A percentile compares a stretch with the other conserved stretches of the same genome.
phyloP scores from a whole-genome alignment of 306 rosid genomes.

The Astragalus glycyphyllos region DNA sequence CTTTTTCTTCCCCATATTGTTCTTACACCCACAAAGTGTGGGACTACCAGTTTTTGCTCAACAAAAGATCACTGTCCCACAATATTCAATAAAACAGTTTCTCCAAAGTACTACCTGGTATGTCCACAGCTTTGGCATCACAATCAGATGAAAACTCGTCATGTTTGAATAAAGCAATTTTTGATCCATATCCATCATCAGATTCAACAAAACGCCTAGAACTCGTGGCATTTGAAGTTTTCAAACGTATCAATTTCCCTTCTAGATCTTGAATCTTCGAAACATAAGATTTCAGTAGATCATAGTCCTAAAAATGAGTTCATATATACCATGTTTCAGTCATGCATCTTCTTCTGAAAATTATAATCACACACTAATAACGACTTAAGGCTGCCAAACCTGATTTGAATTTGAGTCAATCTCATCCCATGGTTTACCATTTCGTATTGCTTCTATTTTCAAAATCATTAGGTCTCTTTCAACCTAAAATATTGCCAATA shows the following conservation, averaged over 20 bases:
- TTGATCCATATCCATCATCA: conserved; percentile 63
- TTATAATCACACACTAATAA: conserved; percentile 16
- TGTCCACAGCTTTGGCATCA: conserved; percentile 60
- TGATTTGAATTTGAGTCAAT: conserved; percentile 69
- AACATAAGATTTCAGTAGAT: conserved; percentile 67
- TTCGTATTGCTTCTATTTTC: conserved; percentile 77
- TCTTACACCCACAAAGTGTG: neutral
- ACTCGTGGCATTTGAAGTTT: conserved; percentile 52
- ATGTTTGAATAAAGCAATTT: conserved; percentile 58
- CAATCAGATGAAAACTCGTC: conserved; percentile 66
- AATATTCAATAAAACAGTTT: neutral
- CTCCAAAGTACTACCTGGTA: conserved; percentile 58
- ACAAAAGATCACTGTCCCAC: conserved; percentile 18
- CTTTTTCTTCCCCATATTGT: neutral
- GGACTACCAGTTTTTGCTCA: conserved; percentile 1
- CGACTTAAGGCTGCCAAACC: conserved; percentile 53
- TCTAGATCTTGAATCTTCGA: conserved; percentile 89
- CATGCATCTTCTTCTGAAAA: conserved; percentile 29
- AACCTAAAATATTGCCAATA: conserved; percentile 58
- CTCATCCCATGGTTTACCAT: conserved; percentile 93
- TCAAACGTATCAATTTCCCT: conserved; percentile 65
- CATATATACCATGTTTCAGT: conserved; percentile 32
- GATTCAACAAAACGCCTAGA: conserved; percentile 54
- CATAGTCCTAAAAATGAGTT: conserved; percentile 64
- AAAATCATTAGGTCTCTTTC: conserved; percentile 75